Conservation (phyloP, 768 basidiomycete genomes). For the Termitomyces titanicus region DNA sequence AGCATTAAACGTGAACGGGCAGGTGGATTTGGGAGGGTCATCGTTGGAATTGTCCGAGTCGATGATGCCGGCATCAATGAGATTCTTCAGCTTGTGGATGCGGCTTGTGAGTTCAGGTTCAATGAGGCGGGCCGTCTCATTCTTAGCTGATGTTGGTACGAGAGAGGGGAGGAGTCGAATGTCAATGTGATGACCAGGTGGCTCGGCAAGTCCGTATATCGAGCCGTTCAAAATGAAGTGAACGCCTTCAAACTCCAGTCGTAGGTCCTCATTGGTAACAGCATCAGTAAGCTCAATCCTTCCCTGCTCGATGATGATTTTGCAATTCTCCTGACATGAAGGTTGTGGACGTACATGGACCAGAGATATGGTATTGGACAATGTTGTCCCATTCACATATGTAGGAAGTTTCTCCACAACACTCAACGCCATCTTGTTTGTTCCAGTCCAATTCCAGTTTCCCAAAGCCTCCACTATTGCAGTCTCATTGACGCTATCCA, state of each 20-base stretch:
- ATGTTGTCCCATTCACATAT: constrained; percentile 25
- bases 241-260: constrained; percentile 73
- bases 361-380: constrained; percentile 48
- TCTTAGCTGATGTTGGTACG: constrained; percentile 52
- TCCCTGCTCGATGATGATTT: constrained; percentile 41
- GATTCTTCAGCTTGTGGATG: constrained; percentile 54
- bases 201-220: constrained; percentile 71
- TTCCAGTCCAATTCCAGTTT: constrained; percentile 69
- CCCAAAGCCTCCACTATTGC: constrained; percentile 44
- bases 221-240: constrained; percentile 73
- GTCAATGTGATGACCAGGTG: constrained; percentile 54
- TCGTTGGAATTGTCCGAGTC: constrained; percentile 48
- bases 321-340: constrained; percentile 1
- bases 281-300: constrained; percentile 63
- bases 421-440: constrained; percentile 61
- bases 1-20: constrained; percentile 63
- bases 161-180: constrained; percentile 63
- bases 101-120: constrained; percentile 57
- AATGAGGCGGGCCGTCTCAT: constrained; percentile 57
- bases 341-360: constrained; percentile 58
- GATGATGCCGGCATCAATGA: constrained; percentile 62
- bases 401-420: constrained; percentile 56
- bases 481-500: constrained; percentile 49
- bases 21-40: constrained; percentile 45
- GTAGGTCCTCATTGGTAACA: constrained; percentile 50